Percentiles rank a stretch among this genome's conserved stretches.
These are phyloP conservation scores for Penicillium tannophilum DNA, from an alignment of 495 filamentous ascomycete genomes.

Conservation along the genomic window DNA sequence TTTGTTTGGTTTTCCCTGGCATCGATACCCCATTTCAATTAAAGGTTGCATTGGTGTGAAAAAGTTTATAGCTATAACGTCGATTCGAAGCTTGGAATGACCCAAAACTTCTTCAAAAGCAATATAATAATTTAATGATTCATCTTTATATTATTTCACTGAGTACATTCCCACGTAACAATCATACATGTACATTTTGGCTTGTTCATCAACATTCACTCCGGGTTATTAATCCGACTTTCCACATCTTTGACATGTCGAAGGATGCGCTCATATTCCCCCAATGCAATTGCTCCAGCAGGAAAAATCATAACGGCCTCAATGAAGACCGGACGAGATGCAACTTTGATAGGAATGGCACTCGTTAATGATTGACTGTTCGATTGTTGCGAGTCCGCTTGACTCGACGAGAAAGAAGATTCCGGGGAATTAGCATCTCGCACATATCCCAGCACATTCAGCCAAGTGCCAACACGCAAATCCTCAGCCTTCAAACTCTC, in stretches of 20 bases:
- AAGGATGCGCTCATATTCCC: slow-evolving; percentile 60
- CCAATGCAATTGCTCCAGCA: slow-evolving; percentile 63
- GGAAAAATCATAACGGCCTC: slow-evolving; percentile 71
- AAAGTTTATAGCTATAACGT: slow-evolving; percentile 1
- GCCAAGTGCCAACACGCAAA: slow-evolving; percentile 77
- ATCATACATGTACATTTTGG: no score
- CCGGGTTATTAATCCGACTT: slow-evolving; percentile 10
- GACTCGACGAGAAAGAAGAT: slow-evolving; percentile 19
- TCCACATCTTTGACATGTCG: slow-evolving; percentile 39
- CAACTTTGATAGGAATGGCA: slow-evolving; percentile 6
- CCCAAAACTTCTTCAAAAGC: not conserved
- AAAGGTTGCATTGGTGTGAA: slow-evolving; percentile 16
- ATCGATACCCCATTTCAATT: slow-evolving; percentile 24
- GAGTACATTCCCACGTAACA: no score
- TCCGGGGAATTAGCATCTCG: slow-evolving; percentile 23
- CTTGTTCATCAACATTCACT: not conserved
- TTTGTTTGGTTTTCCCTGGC: slow-evolving; percentile 6
- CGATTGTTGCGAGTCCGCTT: slow-evolving; percentile 9
- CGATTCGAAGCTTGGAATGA: not conserved
- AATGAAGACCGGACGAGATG: slow-evolving; percentile 41
- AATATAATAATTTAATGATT: not conserved
- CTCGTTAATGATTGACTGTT: not conserved
- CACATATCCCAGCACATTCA: slow-evolving; percentile 88
- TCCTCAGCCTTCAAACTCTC: slow-evolving; percentile 63
- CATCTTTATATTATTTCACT: not conserved